Evolutionary conservation across 2,329 filamentous ascomycete species (phyloP), one percentile per base, ranked within the genome.

Genomic region (Cadophora sp.): DNA sequence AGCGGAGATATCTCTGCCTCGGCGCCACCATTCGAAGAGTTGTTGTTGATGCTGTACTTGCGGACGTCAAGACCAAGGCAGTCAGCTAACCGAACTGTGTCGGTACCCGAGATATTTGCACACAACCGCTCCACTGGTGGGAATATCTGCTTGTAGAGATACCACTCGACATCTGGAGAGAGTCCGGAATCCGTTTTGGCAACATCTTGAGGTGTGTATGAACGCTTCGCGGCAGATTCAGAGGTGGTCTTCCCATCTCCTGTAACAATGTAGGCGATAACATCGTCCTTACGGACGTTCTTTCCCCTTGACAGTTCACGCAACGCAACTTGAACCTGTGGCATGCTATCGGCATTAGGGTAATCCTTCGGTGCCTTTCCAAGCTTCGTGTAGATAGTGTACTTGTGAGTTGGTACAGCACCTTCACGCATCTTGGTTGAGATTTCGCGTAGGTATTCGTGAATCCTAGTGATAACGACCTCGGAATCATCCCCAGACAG

Each of bases 331-430:
- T 99, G 96, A 1, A 97, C 95, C 66, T 97, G 95, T 3, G 96
- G 96, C 96, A 99, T 98, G 48, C 89, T 92, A 77, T 95, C 93
- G 62, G 90, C 92, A 77, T 97, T 97, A 63, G 95, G 95, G 75
- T 99, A 99, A 70, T 98, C 94, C 70, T 91, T 90, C 1, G 96
- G 96, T 41, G 90, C 87, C 78, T 99, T 99, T 73, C 96, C 96
- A 65, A 99, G 91, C 83, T 98, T 96, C 8, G 95, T 98, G 80
- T 93, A 97, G 78, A 99, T 99, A 74, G 94, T 96, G 81, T 98
- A 99, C 82, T 97, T 97, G 73, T 91, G 88, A 4, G 87, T 82
- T 0, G 93, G 91, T 53, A 97, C 84, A 13, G 83, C 80, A 72
- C 89, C 89, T 72, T 92, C 90, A 61, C 94, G 91, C 93, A 99